Evolutionary conservation across 2,329 filamentous ascomycete genomes (phyloP).

Genomic region (Hypomyces perniciosus): DNA sequence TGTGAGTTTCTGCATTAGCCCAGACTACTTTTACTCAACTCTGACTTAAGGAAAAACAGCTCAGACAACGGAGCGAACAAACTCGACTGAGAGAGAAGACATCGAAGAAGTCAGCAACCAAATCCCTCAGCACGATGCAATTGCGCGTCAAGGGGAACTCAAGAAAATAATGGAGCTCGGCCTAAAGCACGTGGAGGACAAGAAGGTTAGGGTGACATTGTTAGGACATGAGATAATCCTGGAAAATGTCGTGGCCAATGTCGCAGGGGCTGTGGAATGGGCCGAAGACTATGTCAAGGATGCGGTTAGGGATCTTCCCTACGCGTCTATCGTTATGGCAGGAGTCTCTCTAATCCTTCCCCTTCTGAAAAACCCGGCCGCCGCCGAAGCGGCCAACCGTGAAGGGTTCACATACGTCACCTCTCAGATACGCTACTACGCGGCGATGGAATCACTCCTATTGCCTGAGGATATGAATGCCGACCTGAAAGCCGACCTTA

Average conservation of each 20-base stretch:
- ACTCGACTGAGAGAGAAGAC: no score
- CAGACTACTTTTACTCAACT: no score
- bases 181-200: background rate
- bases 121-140: background rate
- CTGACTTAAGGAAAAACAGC: no score
- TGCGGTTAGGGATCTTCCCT: background rate
- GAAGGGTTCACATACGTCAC: constrained; percentile 2
- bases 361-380: background rate
- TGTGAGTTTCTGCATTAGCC: no score
- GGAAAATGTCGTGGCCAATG: background rate
- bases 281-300: background rate
- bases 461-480: background rate
- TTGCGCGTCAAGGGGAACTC: background rate
- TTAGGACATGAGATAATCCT: constrained; percentile 3
- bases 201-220: background rate
- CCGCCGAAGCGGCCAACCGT: background rate
- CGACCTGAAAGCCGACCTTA: background rate
- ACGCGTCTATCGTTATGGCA: constrained; percentile 1
- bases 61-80: no score
- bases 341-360: constrained; percentile 6
- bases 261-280: background rate
- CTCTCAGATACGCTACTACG: background rate
- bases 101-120: no score
- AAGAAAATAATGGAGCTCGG: background rate
- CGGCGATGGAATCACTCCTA: background rate